A percentile compares a stretch with the other conserved stretches of the same genome.
Conservation (phyloP, 1,284 basidiomycete species). For the Pseudozyma sp. region DNA sequence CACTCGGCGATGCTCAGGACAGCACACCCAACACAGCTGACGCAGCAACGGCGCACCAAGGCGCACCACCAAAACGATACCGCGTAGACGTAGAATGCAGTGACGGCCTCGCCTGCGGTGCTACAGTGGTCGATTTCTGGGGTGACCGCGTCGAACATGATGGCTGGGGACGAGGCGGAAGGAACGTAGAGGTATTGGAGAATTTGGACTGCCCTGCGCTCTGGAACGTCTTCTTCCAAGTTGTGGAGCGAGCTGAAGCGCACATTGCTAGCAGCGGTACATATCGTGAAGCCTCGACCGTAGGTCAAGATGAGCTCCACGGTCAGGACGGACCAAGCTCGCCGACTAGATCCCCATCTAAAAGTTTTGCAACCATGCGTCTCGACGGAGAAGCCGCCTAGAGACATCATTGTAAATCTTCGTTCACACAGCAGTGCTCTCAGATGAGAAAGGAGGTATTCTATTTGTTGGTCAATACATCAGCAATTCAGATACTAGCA, state of each 20-base stretch:
- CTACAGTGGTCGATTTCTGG: slow-evolving; percentile 63
- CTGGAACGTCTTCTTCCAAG: slow-evolving; percentile 59
- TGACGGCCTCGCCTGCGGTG: slow-evolving; percentile 49
- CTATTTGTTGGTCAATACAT: not conserved
- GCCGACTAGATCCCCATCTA: slow-evolving; percentile 23
- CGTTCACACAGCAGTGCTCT: not conserved
- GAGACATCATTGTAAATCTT: not conserved
- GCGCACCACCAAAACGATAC: slow-evolving; percentile 48
- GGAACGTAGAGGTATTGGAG: slow-evolving; percentile 60
- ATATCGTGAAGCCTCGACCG: slow-evolving; percentile 2
- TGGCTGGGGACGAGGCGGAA: slow-evolving; percentile 55
- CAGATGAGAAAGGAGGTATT: not conserved
- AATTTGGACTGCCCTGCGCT: slow-evolving; percentile 50
- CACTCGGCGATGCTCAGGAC: slow-evolving; percentile 21
- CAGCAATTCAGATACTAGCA: not conserved
- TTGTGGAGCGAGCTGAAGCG: slow-evolving; percentile 52
- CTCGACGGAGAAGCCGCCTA: slow-evolving; percentile 11
- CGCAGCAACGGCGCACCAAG: not conserved
- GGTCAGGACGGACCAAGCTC: slow-evolving; percentile 13
- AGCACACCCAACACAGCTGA: slow-evolving; percentile 7
- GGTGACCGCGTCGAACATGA: slow-evolving; percentile 43
- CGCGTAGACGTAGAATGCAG: slow-evolving; percentile 55
- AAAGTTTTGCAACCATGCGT: slow-evolving; percentile 17
- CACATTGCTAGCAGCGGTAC: slow-evolving; percentile 25
- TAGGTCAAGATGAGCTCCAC: slow-evolving; percentile 1